Conservation (phyloP, 148 eudicot genomes). For the Chenopodium album region DNA sequence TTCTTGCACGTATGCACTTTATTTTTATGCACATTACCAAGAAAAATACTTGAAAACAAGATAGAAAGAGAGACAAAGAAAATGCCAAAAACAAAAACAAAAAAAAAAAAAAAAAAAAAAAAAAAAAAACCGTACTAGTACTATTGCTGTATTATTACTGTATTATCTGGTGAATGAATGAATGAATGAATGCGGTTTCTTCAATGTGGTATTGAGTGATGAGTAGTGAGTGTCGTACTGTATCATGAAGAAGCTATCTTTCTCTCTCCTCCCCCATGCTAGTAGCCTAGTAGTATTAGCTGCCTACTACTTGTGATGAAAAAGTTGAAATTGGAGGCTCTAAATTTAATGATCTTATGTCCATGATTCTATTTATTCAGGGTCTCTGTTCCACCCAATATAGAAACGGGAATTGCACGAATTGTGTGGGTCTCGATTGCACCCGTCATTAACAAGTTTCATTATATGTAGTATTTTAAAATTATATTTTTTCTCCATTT, state of each 20-base stretch:
- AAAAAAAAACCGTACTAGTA: neutral
- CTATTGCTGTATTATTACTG: neutral
- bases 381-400: neutral
- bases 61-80: neutral
- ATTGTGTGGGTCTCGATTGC: too few species aligned
- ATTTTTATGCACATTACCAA: neutral
- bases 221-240: neutral
- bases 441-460: too few species aligned
- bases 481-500: too few species aligned
- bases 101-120: too few species aligned
- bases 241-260: neutral
- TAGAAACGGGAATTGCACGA: neutral
- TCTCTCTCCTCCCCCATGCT: neutral
- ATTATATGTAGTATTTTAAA: too few species aligned
- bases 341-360: neutral
- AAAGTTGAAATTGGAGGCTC: neutral
- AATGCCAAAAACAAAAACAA: neutral
- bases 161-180: too few species aligned
- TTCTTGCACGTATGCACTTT: conserved; percentile 18
- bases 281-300: neutral
- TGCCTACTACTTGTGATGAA: neutral
- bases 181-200: neutral
- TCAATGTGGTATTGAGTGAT: neutral
- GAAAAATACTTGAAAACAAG: neutral
- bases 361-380: neutral